These are phyloP conservation scores for Colletotrichum scovillei DNA, from an alignment of 2,329 filamentous ascomycete genomes.

Conservation along the genomic window DNA sequence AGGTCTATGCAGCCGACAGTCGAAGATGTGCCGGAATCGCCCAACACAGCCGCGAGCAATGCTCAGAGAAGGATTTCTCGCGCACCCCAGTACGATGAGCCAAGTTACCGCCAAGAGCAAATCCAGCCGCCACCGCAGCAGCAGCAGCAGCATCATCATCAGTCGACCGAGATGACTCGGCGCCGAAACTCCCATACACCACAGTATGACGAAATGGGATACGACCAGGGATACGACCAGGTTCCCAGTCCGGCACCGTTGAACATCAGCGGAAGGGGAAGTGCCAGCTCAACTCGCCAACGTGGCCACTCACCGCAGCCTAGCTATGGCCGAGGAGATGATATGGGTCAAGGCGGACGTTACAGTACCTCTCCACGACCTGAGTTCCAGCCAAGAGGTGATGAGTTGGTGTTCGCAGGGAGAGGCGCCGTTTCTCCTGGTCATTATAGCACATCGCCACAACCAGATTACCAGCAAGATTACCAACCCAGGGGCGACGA, in stretches of 20 bases:
- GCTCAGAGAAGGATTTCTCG: slow-evolving; percentile 42
- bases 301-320: slow-evolving; percentile 26
- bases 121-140: background rate
- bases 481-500: slow-evolving; percentile 33
- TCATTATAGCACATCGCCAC: slow-evolving; percentile 43
- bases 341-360: slow-evolving; percentile 36
- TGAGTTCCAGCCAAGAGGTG: slow-evolving; percentile 26
- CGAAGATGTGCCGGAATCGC: slow-evolving; percentile 71
- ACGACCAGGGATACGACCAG: slow-evolving; percentile 47
- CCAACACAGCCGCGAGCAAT: slow-evolving; percentile 42
- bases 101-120: slow-evolving; percentile 21
- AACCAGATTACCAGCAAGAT: slow-evolving; percentile 31
- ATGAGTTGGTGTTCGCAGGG: slow-evolving; percentile 44
- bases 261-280: slow-evolving; percentile 52
- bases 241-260: slow-evolving; percentile 57
- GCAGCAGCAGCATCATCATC: slow-evolving; percentile 1
- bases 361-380: slow-evolving; percentile 42
- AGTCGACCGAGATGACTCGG: slow-evolving; percentile 12
- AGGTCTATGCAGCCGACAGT: slow-evolving; percentile 71
- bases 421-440: slow-evolving; percentile 45
- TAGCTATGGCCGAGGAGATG: slow-evolving; percentile 13
- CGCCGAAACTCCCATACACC: slow-evolving; percentile 21
- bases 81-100: slow-evolving; percentile 41
- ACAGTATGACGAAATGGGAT: slow-evolving; percentile 50
- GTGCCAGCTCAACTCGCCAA: slow-evolving; percentile 37